Base-by-base conservation (phyloP, 1,139 yeast genomes). In the Suhomyces anneliseae region DNA sequence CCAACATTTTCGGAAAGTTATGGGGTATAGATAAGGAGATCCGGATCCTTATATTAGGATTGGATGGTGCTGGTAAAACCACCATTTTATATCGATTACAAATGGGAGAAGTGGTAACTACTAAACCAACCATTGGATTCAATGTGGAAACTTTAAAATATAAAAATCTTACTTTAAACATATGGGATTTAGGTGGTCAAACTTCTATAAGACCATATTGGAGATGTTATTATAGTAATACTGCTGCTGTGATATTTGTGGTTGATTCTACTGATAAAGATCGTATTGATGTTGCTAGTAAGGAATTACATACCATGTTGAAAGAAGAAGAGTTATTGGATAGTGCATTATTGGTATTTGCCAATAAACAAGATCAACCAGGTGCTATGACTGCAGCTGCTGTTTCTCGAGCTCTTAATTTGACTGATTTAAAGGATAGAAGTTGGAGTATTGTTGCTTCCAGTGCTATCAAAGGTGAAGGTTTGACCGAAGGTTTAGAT, bases 391-490 rank as follows among this genome's bases (percentile, higher is more conserved):
- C 90, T 26, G 97, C 97, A 0, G 93, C 97, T 7, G 97, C 93
- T 61, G 97, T 93, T 10, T 85, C 96, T 2, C 90, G 88, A 57
- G 92, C 95, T 12, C 76, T 93, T 55, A 85, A 86, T 53, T 72
- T 93, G 56, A 90, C 92, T 6, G 95, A 89, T 49, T 77, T 93
- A 64, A 92, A 92, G 68, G 99, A 93, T 67, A 81, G 99, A 65
- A 88, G 96, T 64, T 93, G 99, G 99, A 89, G 97, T 60, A 93
- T 93, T 54, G 96, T 92, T 53, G 97, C 97, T 6, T 87, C 96
- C 56, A 87, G 96, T 71, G 99, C 99, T 27, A 82, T 92, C 51
- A 87, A 90, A 55, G 99, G 99, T 40, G 97, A 93, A 64, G 99
- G 98, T 36, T 79, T 93, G 60, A 85, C 90, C 15, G 98, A 93